phyloP scores from a whole-genome alignment of 2,329 filamentous ascomycete genomes.

The Colletotrichum zoysiae region DNA sequence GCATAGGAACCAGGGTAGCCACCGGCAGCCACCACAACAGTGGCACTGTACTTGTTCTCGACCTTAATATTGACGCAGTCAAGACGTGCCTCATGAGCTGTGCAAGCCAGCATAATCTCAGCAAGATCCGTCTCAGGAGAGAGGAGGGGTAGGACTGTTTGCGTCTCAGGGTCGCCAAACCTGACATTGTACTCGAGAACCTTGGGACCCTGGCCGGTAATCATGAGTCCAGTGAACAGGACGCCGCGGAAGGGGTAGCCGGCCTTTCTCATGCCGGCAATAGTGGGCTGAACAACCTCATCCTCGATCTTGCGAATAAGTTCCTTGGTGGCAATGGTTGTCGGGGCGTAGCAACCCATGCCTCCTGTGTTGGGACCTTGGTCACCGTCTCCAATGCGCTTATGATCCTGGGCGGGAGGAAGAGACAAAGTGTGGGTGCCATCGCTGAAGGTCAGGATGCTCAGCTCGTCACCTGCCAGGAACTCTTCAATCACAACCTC shows the following conservation, averaged over 20 bases:
- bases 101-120: constrained; percentile 85
- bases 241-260: constrained; percentile 76
- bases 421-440: constrained; percentile 74
- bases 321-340: constrained; percentile 64
- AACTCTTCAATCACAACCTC: constrained; percentile 81
- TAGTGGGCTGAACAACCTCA: constrained; percentile 71
- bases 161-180: constrained; percentile 90
- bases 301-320: constrained; percentile 69
- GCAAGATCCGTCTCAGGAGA: constrained; percentile 83
- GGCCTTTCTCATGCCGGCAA: constrained; percentile 78
- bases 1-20: constrained; percentile 86
- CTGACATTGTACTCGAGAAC: constrained; percentile 91
- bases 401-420: constrained; percentile 80
- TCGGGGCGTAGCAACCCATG: constrained; percentile 81
- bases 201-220: constrained; percentile 80
- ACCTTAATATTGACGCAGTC: constrained; percentile 73
- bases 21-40: constrained; percentile 86
- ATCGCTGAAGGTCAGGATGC: constrained; percentile 76
- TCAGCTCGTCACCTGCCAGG: constrained; percentile 77
- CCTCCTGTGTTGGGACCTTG: constrained; percentile 79
- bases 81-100: constrained; percentile 71
- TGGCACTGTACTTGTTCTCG: constrained; percentile 76
- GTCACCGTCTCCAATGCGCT: constrained; percentile 77
- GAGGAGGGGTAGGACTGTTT: constrained; percentile 82
- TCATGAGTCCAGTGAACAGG: constrained; percentile 87